Percentiles rank a stretch among this genome's conserved stretches.
Conservation (phyloP, 2,329 filamentous ascomycete genomes). For the Aureobasidium subglaciale region DNA sequence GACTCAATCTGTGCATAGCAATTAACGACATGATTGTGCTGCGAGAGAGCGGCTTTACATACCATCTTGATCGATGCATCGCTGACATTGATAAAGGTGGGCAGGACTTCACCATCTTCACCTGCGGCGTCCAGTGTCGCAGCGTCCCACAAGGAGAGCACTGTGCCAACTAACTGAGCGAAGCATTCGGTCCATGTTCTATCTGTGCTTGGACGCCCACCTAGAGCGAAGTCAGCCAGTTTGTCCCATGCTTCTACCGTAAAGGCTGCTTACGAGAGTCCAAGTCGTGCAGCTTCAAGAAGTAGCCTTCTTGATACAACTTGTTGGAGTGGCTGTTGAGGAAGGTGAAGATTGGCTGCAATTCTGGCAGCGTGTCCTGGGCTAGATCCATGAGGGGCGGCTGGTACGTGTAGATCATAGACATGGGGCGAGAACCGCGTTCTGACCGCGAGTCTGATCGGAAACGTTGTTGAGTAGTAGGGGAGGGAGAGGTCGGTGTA, state of each 20-base stretch:
- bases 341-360: slow-evolving; percentile 88
- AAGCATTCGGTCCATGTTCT: slow-evolving; percentile 95
- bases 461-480: slow-evolving; percentile 32
- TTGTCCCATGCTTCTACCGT: not conserved
- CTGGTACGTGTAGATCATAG: slow-evolving; percentile 79
- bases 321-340: slow-evolving; percentile 95
- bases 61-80: slow-evolving; percentile 99
- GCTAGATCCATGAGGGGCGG: slow-evolving; percentile 79
- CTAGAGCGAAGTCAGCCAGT: slow-evolving; percentile 40
- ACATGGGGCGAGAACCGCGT: slow-evolving; percentile 59
- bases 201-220: slow-evolving; percentile 78
- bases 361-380: slow-evolving; percentile 80
- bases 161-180: slow-evolving; percentile 89
- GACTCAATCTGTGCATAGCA: slow-evolving; percentile 48
- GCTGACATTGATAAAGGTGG: slow-evolving; percentile 92
- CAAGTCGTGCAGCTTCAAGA: slow-evolving; percentile 91
- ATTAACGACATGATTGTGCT: slow-evolving; percentile 1
- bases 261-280: slow-evolving; percentile 65
- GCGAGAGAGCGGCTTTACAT: slow-evolving; percentile 21
- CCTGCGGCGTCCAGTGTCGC: slow-evolving; percentile 82
- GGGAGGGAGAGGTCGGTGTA: slow-evolving; percentile 19
- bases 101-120: slow-evolving; percentile 74
- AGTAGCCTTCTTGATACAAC: slow-evolving; percentile 95
- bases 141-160: slow-evolving; percentile 92
- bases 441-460: slow-evolving; percentile 30